Base-by-base conservation (phyloP, 331 rosid genomes). In the Acacia pycnantha region DNA sequence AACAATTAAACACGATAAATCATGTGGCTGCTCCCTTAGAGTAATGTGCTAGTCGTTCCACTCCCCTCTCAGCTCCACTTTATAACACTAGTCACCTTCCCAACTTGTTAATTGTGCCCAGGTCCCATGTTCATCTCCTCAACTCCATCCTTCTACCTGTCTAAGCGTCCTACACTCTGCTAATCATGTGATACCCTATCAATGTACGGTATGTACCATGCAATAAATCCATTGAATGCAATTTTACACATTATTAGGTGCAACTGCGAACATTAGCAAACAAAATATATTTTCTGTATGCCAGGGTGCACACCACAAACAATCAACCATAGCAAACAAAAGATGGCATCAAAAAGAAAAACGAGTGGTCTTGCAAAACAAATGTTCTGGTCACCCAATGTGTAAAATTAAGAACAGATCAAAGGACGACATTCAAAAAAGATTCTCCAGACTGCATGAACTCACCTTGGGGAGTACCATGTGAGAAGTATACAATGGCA, bases 401-500 rank as follows among this genome's bases (percentile, higher is more conserved):
- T 22, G 67, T 73, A 18, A 61, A 37, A 56, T 33, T 59, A 24
- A 41, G 19, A 53, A 27, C 59, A 72, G 61, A 15, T 72, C 41
- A 72, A 72, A 65, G 33, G 53, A 62, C 67, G 72, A 59, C 48
- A 24, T 9, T 64, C 33, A 81, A 61, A 4, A 27, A 74, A 16
- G 64, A 74, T 78, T 74, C 77, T 58, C 8, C 21, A 7, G 56
- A 78, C 54, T 29, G 76, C 75, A 53, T 73, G 65, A 79, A 83
- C 91, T 70, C 70, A 92, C 99, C 98, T 84, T 83, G 87, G 18
- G 91, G 89, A 77, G 78, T 74, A 84, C 87, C 84, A 50, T 90
- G 90, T 12, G 97, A 81, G 70, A 96, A 96, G 82, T 96, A 92
- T 54, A 96, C 91, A 22, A 96, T 88, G 51, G 98, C 99, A 48